These are phyloP conservation scores for Aquilaria sinensis DNA, from an alignment of 345 rosid genomes.

Conservation along the genomic window DNA sequence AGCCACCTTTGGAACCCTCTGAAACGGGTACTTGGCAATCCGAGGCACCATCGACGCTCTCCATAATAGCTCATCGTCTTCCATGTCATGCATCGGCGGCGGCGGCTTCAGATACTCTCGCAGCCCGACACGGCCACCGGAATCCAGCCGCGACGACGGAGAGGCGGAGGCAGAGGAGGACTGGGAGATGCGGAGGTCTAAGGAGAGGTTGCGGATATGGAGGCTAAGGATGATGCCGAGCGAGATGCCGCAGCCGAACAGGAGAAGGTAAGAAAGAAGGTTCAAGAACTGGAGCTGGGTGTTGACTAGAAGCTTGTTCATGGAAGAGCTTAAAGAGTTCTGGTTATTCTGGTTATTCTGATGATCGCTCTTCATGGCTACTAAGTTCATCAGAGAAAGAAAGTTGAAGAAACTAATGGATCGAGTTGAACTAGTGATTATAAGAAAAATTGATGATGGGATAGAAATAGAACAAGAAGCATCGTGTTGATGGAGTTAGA, in stretches of 20 bases:
- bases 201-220: slow-evolving; percentile 30
- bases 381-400: too few relatives aligned
- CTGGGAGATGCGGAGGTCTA: slow-evolving; percentile 24
- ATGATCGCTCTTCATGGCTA: slow-evolving; percentile 27
- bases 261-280: slow-evolving; percentile 34
- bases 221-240: slow-evolving; percentile 50
- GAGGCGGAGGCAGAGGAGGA: slow-evolving; percentile 16
- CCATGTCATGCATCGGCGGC: slow-evolving; percentile 51
- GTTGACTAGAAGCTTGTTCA: slow-evolving; percentile 28
- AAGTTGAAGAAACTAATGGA: too few relatives aligned
- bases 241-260: slow-evolving; percentile 48
- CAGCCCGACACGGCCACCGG: slow-evolving; percentile 20
- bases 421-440: too few relatives aligned
- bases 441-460: too few relatives aligned
- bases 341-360: slow-evolving; percentile 15
- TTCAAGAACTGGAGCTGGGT: slow-evolving; percentile 32
- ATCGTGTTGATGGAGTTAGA: too few relatives aligned
- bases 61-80: slow-evolving; percentile 66
- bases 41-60: slow-evolving; percentile 55
- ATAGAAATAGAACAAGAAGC: too few relatives aligned
- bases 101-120: slow-evolving; percentile 35
- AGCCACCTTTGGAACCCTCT: slow-evolving; percentile 59
- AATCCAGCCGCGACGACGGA: background rate
- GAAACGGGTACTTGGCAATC: slow-evolving; percentile 33
- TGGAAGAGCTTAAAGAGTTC: slow-evolving; percentile 13